These are phyloP conservation scores for Candida silvicultrix DNA, from an alignment of 805 yeast genomes.

Conservation along the genomic window DNA sequence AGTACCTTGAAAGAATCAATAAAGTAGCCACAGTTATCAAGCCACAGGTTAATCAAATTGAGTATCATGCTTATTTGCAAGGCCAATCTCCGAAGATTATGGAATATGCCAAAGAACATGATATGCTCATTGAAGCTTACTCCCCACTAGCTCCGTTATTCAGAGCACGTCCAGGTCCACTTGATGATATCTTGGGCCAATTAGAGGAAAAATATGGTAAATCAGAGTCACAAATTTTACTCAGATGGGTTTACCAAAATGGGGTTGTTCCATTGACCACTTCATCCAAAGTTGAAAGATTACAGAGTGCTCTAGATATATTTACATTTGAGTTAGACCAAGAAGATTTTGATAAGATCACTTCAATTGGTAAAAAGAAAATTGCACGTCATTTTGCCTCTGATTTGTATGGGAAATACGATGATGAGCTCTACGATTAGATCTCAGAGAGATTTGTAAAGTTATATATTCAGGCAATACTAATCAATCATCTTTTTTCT, in stretches of 20 bases:
- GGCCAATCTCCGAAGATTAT: constrained; percentile 53
- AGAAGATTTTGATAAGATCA: constrained; percentile 38
- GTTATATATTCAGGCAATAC: too few relatives aligned
- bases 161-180: constrained; percentile 32
- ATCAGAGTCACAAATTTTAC: constrained; percentile 48
- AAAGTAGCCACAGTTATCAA: constrained; percentile 35
- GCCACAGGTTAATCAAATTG: constrained; percentile 66
- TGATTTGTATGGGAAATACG: constrained; percentile 5
- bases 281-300: constrained; percentile 45
- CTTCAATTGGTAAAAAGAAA: constrained; percentile 28
- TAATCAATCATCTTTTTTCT: too few relatives aligned
- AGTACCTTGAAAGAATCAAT: constrained; percentile 40
- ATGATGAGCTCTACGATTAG: constrained; percentile 2
- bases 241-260: constrained; percentile 58
- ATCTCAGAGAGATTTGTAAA: too few relatives aligned
- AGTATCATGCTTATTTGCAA: constrained; percentile 61
- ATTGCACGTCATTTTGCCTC: constrained; percentile 14
- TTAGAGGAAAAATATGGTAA: constrained; percentile 48
- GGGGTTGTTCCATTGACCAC: constrained; percentile 67
- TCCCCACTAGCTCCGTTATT: constrained; percentile 43
- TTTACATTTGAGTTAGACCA: constrained; percentile 44
- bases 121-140: constrained; percentile 51
- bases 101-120: constrained; percentile 38
- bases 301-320: constrained; percentile 45
- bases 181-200: constrained; percentile 29